phyloP scores from a whole-genome alignment of 352 stramenopile species.

The Bremia lactucae region DNA sequence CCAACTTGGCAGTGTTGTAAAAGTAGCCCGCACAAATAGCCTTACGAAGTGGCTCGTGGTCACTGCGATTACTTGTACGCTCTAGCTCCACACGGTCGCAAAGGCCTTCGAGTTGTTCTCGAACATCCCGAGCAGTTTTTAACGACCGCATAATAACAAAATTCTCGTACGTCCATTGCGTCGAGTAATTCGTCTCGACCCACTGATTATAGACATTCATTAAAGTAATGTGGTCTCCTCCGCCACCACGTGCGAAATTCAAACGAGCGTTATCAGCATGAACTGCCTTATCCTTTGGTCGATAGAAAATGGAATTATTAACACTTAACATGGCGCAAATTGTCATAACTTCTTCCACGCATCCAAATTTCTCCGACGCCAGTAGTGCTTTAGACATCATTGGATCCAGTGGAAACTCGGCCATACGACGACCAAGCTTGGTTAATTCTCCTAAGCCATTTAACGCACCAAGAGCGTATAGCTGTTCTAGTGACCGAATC shows the following conservation, averaged over 20 bases:
- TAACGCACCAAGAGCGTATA: slow-evolving; percentile 98
- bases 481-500: slow-evolving; percentile 95
- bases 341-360: slow-evolving; percentile 91
- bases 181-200: slow-evolving; percentile 96
- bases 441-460: slow-evolving; percentile 98
- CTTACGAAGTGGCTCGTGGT: slow-evolving; percentile 93
- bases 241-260: slow-evolving; percentile 95
- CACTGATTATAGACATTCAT: slow-evolving; percentile 97
- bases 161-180: slow-evolving; percentile 93
- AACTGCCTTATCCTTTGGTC: slow-evolving; percentile 97
- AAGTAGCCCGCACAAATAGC: slow-evolving; percentile 98
- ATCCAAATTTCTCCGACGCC: slow-evolving; percentile 86
- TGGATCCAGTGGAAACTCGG: slow-evolving; percentile 92
- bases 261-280: slow-evolving; percentile 97
- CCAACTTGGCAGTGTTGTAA: slow-evolving; percentile 97
- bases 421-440: slow-evolving; percentile 91
- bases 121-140: slow-evolving; percentile 96
- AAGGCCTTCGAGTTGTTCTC: slow-evolving; percentile 97
- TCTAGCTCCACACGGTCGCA: slow-evolving; percentile 98
- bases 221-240: slow-evolving; percentile 95
- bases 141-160: slow-evolving; percentile 96
- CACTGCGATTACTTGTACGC: slow-evolving; percentile 63
- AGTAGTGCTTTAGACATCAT: slow-evolving; percentile 93
- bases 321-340: slow-evolving; percentile 98
- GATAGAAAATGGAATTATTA: slow-evolving; percentile 97